A percentile compares a stretch with the other conserved stretches of the same genome.
Conservation (phyloP, 1,139 yeast species). For the Trichomonascaceae sp. region DNA sequence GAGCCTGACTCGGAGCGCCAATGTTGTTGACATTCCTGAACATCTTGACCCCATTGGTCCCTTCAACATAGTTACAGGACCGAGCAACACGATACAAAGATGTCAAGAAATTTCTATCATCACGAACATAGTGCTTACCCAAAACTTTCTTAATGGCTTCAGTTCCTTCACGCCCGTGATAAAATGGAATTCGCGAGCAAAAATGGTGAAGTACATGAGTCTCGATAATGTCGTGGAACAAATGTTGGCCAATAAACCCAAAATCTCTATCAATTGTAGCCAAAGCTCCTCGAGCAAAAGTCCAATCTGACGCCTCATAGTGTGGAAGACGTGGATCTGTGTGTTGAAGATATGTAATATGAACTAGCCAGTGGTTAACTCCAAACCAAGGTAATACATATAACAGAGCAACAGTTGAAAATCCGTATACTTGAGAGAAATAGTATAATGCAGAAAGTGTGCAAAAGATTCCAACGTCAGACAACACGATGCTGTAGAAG, state of each 20-base stretch:
- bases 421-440: slow-evolving; percentile 60
- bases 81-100: slow-evolving; percentile 68
- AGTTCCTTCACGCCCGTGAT: slow-evolving; percentile 76
- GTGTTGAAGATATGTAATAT: slow-evolving; percentile 80
- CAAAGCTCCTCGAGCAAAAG: slow-evolving; percentile 83
- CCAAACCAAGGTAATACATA: slow-evolving; percentile 74
- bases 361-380: slow-evolving; percentile 87
- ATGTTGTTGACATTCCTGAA: slow-evolving; percentile 62
- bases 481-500: slow-evolving; percentile 60
- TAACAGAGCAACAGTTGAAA: slow-evolving; percentile 56
- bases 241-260: slow-evolving; percentile 72
- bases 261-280: slow-evolving; percentile 81
- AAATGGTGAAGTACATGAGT: slow-evolving; percentile 86
- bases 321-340: slow-evolving; percentile 78
- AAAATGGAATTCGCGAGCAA: slow-evolving; percentile 79
- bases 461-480: slow-evolving; percentile 63
- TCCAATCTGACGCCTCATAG: slow-evolving; percentile 71
- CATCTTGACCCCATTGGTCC: slow-evolving; percentile 71
- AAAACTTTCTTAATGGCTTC: slow-evolving; percentile 73
- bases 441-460: slow-evolving; percentile 52
- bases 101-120: slow-evolving; percentile 66
- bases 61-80: slow-evolving; percentile 78
- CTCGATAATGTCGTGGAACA: slow-evolving; percentile 85
- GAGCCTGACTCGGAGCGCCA: slow-evolving; percentile 35
- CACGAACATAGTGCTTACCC: slow-evolving; percentile 70